Conservation (phyloP, 257 asterid species). For the Schizonepeta tenuifolia region DNA sequence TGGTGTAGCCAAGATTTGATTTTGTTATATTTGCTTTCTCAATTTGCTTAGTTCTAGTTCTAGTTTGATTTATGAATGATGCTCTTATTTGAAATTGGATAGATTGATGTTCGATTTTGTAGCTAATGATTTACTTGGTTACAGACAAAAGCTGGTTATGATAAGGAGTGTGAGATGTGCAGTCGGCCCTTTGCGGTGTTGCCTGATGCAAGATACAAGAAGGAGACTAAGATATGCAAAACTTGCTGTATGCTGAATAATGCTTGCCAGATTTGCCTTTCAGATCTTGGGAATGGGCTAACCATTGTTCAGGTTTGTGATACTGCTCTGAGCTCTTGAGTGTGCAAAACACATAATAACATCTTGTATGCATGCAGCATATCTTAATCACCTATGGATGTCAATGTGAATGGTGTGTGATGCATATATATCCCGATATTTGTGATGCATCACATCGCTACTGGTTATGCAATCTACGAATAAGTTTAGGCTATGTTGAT, state of each 20-base stretch:
- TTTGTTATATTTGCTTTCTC: background rate
- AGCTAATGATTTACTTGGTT: constrained; percentile 2
- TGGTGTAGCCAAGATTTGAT: too few relatives aligned
- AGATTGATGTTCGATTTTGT: background rate
- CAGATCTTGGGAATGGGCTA: constrained; percentile 95
- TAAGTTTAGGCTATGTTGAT: too few relatives aligned
- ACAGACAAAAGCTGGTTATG: constrained; percentile 93
- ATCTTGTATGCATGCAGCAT: too few relatives aligned
- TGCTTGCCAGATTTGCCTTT: constrained; percentile 96
- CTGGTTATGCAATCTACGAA: too few relatives aligned
- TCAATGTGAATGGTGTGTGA: too few relatives aligned
- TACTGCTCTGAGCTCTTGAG: constrained; percentile 79
- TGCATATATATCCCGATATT: too few relatives aligned
- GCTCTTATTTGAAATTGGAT: background rate
- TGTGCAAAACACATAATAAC: too few relatives aligned
- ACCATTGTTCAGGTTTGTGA: constrained; percentile 95
- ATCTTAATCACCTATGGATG: too few relatives aligned
- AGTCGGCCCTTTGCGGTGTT: constrained; percentile 93
- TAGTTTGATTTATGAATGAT: background rate
- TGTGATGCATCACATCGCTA: too few relatives aligned
- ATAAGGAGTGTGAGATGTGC: constrained; percentile 97
- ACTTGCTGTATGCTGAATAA: constrained; percentile 96
- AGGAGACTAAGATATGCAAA: constrained; percentile 83
- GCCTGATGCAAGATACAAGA: constrained; percentile 97
- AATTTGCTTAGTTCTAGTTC: background rate